Percentiles rank a stretch among this genome's conserved stretches.
phyloP scores from a whole-genome alignment of 1,139 yeast species.

The Sugiyamaella xylanicola region DNA sequence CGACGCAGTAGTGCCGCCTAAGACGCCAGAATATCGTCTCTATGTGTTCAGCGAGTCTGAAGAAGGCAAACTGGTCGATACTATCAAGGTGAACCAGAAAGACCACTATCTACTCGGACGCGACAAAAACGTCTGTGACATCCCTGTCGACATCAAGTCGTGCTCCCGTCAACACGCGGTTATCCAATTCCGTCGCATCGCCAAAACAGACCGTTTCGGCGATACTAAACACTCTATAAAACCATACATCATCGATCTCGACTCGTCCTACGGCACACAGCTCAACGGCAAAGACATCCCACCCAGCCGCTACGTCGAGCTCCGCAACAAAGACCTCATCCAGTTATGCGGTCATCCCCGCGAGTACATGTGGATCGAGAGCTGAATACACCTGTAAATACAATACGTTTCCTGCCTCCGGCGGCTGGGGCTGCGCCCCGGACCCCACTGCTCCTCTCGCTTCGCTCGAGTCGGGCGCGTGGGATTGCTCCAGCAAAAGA shows the following conservation, averaged over 20 bases:
- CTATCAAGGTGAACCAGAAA: conserved; percentile 40
- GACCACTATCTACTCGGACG: conserved; percentile 51
- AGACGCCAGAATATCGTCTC: conserved; percentile 26
- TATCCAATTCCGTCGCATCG: conserved; percentile 49
- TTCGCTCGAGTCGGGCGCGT: conserved; percentile 2
- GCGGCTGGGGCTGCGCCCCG: background rate
- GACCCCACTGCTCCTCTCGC: background rate
- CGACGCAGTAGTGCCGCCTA: conserved; percentile 45
- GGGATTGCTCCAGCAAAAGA: no score
- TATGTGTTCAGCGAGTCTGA: conserved; percentile 35
- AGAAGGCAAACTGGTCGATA: conserved; percentile 37
- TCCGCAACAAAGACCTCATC: conserved; percentile 52
- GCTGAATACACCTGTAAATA: background rate
- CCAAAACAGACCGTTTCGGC: conserved; percentile 32
- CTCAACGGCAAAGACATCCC: conserved; percentile 53
- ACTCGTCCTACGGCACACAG: conserved; percentile 56
- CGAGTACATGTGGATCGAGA: conserved; percentile 17
- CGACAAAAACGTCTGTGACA: conserved; percentile 49
- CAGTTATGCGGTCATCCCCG: conserved; percentile 46
- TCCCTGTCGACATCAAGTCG: conserved; percentile 47
- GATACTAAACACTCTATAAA: conserved; percentile 30
- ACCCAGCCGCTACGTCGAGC: conserved; percentile 50
- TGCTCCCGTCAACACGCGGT: conserved; percentile 61
- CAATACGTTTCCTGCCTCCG: background rate
- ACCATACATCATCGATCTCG: conserved; percentile 56